These are phyloP conservation scores for Gymnopilus junonius DNA, from an alignment of 768 basidiomycete genomes.

Conservation along the genomic window DNA sequence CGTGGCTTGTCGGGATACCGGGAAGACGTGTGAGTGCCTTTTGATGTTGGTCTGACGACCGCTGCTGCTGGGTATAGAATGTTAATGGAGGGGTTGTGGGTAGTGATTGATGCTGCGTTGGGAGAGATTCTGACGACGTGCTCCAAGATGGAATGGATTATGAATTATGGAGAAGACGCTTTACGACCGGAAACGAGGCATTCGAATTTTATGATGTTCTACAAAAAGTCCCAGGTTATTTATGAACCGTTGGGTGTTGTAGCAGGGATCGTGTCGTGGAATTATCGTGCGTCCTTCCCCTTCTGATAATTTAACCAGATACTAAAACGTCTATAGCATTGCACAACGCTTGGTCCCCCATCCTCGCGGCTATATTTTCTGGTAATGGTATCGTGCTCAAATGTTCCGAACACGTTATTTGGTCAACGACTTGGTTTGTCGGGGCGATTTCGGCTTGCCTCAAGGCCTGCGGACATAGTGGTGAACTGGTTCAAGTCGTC, in stretches of 20 bases:
- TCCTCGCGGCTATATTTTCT: slow-evolving; percentile 87
- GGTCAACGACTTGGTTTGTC: slow-evolving; percentile 87
- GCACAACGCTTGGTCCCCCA: slow-evolving; percentile 94
- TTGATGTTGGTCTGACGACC: slow-evolving; percentile 10
- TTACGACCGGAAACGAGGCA: slow-evolving; percentile 75
- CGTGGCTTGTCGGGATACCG: slow-evolving; percentile 91
- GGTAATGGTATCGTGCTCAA: slow-evolving; percentile 92
- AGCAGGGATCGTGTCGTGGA: slow-evolving; percentile 94
- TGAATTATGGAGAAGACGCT: slow-evolving; percentile 81
- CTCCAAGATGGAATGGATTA: slow-evolving; percentile 92
- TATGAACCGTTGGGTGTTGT: slow-evolving; percentile 95
- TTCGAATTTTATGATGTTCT: slow-evolving; percentile 67
- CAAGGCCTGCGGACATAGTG: slow-evolving; percentile 79
- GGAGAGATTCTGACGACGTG: slow-evolving; percentile 96
- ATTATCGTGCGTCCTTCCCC: slow-evolving; percentile 65
- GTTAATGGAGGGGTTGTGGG: too few relatives aligned
- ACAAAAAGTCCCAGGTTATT: slow-evolving; percentile 79
- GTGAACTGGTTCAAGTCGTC: slow-evolving; percentile 89
- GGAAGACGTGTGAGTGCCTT: slow-evolving; percentile 81
- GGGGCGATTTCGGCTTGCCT: slow-evolving; percentile 79
- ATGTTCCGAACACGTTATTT: slow-evolving; percentile 90
- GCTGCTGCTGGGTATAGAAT: too few relatives aligned
- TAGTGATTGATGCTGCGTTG: slow-evolving; percentile 92
- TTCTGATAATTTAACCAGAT: background rate
- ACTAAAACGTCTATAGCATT: slow-evolving; percentile 57